Percentiles rank a stretch among this genome's conserved stretches.
Evolutionary conservation across 371 early-diverging fungal species (phyloP).

Genomic region (Zopfochytrium polystomum): DNA sequence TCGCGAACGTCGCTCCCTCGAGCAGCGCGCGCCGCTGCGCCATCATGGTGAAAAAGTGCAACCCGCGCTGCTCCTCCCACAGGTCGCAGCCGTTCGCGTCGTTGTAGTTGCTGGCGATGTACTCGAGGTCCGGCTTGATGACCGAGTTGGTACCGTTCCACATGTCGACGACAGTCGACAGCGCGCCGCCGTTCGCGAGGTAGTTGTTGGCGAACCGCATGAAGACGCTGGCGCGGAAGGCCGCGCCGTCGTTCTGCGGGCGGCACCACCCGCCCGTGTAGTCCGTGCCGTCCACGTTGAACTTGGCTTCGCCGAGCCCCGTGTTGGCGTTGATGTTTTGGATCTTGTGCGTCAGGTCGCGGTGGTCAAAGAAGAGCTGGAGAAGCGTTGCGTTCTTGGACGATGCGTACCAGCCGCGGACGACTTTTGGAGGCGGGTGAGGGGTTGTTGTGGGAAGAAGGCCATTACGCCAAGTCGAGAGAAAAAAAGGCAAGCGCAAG

Average conservation of each 20-base stretch:
- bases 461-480: no score
- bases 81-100: constrained; percentile 49
- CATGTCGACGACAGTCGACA: constrained; percentile 20
- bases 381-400: no score
- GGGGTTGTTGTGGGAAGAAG: no score
- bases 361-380: no score
- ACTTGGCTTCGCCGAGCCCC: constrained; percentile 79
- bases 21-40: constrained; percentile 62
- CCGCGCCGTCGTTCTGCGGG: constrained; percentile 73
- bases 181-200: constrained; percentile 12
- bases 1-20: constrained; percentile 52
- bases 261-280: constrained; percentile 58
- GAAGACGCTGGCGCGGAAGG: constrained; percentile 33
- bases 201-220: constrained; percentile 48
- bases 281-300: constrained; percentile 41
- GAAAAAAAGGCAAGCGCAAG: no score
- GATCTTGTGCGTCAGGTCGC: no score
- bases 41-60: constrained; percentile 68
- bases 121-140: constrained; percentile 61
- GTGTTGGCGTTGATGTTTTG: no score
- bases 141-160: constrained; percentile 22
- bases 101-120: constrained; percentile 48
- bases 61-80: constrained; percentile 67
- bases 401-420: no score
- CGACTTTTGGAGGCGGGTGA: no score